Evolutionary conservation across 371 early-diverging fungal genomes (phyloP).

Genomic region (Mucor velutinosus): DNA sequence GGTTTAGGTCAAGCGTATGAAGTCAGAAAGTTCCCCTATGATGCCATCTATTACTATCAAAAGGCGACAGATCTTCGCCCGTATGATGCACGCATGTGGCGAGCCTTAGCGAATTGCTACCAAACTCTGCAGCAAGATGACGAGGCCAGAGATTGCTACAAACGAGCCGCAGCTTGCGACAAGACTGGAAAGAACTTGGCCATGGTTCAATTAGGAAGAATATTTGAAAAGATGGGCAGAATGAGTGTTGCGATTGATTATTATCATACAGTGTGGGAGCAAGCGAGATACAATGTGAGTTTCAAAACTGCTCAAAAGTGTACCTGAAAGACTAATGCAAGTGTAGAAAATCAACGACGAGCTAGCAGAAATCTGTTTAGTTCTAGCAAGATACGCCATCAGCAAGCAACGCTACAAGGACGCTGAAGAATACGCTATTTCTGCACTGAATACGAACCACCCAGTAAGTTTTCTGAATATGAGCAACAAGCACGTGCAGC

Average conservation of each 20-base stretch:
- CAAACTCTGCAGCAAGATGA: slow-evolving; percentile 48
- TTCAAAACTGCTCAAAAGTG: background rate
- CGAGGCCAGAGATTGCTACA: slow-evolving; percentile 71
- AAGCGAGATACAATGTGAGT: slow-evolving; percentile 44
- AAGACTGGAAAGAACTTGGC: slow-evolving; percentile 49
- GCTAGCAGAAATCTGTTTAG: slow-evolving; percentile 59
- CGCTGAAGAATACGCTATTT: slow-evolving; percentile 50
- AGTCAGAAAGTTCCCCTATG: slow-evolving; percentile 77
- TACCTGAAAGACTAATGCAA: background rate
- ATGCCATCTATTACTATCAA: slow-evolving; percentile 85
- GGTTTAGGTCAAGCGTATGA: slow-evolving; percentile 93
- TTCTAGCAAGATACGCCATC: slow-evolving; percentile 62
- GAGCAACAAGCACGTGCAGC: background rate
- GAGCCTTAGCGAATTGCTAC: slow-evolving; percentile 73
- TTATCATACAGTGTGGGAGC: slow-evolving; percentile 56
- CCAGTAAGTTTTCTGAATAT: slow-evolving; percentile 30
- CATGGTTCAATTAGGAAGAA: slow-evolving; percentile 55
- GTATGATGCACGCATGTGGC: slow-evolving; percentile 82
- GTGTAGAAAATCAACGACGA: slow-evolving; percentile 50
- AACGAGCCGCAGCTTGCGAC: slow-evolving; percentile 64
- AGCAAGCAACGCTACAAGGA: slow-evolving; percentile 41
- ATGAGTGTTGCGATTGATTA: slow-evolving; percentile 58
- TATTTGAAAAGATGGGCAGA: slow-evolving; percentile 60
- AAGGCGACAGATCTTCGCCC: slow-evolving; percentile 78
- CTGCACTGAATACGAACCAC: slow-evolving; percentile 42